Evolutionary conservation across 306 rosid genomes (phyloP).

Genomic region (Quercus variabilis): DNA sequence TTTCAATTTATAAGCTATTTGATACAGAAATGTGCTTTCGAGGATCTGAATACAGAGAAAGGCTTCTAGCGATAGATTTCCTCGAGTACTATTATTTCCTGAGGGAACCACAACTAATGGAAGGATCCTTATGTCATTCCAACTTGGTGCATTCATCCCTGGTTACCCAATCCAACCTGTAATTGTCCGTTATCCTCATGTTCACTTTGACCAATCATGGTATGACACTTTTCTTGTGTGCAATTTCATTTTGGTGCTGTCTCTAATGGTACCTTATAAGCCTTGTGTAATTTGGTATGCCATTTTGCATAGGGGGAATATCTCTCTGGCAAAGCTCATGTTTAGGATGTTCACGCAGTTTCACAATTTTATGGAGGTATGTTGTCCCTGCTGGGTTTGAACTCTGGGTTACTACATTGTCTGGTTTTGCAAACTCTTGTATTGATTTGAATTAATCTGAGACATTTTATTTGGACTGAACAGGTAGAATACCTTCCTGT

Average conservation of each 20-base stretch:
- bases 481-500: slow-evolving; percentile 98
- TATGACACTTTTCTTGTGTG: slow-evolving; percentile 34
- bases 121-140: slow-evolving; percentile 80
- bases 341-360: slow-evolving; percentile 94
- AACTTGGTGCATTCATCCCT: slow-evolving; percentile 93
- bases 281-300: slow-evolving; percentile 12
- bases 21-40: slow-evolving; percentile 92
- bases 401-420: not conserved
- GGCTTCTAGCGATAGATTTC: slow-evolving; percentile 81
- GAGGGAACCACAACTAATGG: slow-evolving; percentile 99
- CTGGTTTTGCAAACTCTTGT: slow-evolving; percentile 4
- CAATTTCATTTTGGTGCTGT: slow-evolving; percentile 18
- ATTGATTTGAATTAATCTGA: slow-evolving; percentile 13
- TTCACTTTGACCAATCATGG: slow-evolving; percentile 99
- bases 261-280: slow-evolving; percentile 17
- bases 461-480: slow-evolving; percentile 23
- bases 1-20: slow-evolving; percentile 79
- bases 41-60: slow-evolving; percentile 99
- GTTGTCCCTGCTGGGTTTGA: not conserved
- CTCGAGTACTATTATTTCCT: slow-evolving; percentile 87
- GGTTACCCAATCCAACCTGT: slow-evolving; percentile 87
- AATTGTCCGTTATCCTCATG: slow-evolving; percentile 87
- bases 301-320: slow-evolving; percentile 63
- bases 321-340: slow-evolving; percentile 80
- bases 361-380: slow-evolving; percentile 95